A percentile compares a stretch with the other conserved stretches of the same genome.
phyloP scores from a whole-genome alignment of 108 stramenopile genomes.

The Licmophora abbreviata region DNA sequence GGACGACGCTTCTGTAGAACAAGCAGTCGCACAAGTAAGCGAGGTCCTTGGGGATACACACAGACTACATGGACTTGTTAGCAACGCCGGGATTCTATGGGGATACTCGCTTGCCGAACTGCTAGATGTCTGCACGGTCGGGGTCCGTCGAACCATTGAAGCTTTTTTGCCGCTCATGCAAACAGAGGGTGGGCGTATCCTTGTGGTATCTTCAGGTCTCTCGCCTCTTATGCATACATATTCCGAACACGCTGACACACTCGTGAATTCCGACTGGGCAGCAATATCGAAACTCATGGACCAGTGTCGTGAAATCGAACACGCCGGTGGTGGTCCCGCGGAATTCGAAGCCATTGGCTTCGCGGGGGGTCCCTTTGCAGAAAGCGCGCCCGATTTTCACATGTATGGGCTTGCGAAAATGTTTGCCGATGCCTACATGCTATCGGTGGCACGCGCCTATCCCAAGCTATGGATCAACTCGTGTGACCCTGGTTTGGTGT shows the following conservation, averaged over 20 bases:
- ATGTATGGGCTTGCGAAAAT: slow-evolving; percentile 34
- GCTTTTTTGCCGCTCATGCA: slow-evolving; percentile 19
- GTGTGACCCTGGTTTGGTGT: slow-evolving; percentile 29
- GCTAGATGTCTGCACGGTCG: slow-evolving; percentile 18
- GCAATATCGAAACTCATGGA: slow-evolving; percentile 6
- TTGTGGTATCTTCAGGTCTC: slow-evolving; percentile 22
- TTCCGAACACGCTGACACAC: slow-evolving; percentile 4
- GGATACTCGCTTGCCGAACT: slow-evolving; percentile 24
- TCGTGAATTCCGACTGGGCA: slow-evolving; percentile 1
- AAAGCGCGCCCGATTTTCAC: slow-evolving; percentile 27
- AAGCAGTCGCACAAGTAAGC: slow-evolving; percentile 3
- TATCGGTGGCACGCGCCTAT: slow-evolving; percentile 6
- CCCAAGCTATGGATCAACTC: slow-evolving; percentile 17
- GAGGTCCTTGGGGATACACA: neutral
- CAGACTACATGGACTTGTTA: slow-evolving; percentile 15
- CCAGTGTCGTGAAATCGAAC: neutral
- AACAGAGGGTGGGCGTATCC: slow-evolving; percentile 17
- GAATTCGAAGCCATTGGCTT: slow-evolving; percentile 22
- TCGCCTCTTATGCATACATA: slow-evolving; percentile 28
- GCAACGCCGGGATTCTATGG: slow-evolving; percentile 29
- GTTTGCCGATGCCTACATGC: slow-evolving; percentile 35
- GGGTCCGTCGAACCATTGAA: slow-evolving; percentile 18
- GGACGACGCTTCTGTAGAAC: slow-evolving; percentile 8
- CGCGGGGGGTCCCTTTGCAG: slow-evolving; percentile 28
- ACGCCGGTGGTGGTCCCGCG: slow-evolving; percentile 8